These are phyloP conservation scores for Aspergillus ustus DNA, from an alignment of 2,329 filamentous ascomycete genomes.

Conservation along the genomic window DNA sequence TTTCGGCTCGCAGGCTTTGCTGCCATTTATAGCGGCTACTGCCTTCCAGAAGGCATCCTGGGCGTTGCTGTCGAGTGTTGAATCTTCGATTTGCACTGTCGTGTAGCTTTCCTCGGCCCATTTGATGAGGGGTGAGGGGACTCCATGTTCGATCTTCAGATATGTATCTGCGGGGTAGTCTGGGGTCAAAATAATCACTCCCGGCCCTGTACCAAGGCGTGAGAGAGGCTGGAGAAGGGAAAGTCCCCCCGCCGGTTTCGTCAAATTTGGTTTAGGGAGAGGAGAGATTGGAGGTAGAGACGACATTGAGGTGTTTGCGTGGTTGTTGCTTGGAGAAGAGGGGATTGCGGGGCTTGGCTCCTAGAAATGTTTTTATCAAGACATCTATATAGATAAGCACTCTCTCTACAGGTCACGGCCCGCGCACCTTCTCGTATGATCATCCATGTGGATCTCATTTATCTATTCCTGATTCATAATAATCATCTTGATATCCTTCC, in stretches of 20 bases:
- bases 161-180: constrained; percentile 24
- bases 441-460: background rate
- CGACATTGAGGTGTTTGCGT: background rate
- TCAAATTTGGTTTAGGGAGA: background rate
- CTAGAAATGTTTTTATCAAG: background rate
- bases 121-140: constrained; percentile 46
- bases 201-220: constrained; percentile 43
- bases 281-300: background rate
- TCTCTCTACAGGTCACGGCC: background rate
- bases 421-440: background rate
- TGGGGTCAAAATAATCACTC: constrained; percentile 52
- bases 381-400: background rate
- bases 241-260: background rate
- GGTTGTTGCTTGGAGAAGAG: background rate
- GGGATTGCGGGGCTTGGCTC: background rate
- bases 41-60: constrained; percentile 4
- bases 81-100: constrained; percentile 57
- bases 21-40: background rate
- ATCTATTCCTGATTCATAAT: constrained; percentile 5
- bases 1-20: background rate
- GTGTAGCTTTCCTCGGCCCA: constrained; percentile 74
- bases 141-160: background rate
- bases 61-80: constrained; percentile 23
- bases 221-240: background rate
- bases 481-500: constrained; percentile 1